These are phyloP conservation scores for Rosellinia necatrix DNA, from an alignment of 2,329 filamentous ascomycete species.

Conservation along the genomic window DNA sequence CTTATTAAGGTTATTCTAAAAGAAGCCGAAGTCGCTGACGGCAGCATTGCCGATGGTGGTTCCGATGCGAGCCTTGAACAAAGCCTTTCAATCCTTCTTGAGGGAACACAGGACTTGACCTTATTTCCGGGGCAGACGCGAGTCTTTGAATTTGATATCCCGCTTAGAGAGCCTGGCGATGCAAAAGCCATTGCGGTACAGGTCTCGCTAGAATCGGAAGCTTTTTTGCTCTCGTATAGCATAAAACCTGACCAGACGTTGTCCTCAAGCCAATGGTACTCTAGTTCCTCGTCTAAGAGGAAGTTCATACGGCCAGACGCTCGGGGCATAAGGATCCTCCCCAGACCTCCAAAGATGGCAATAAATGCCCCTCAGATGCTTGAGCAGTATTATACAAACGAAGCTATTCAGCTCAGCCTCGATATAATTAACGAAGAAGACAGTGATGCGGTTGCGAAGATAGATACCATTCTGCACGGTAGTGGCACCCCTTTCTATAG, in stretches of 20 bases:
- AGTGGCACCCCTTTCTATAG: slow-evolving; percentile 54
- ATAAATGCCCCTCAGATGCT: slow-evolving; percentile 66
- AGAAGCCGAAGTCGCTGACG: slow-evolving; percentile 36
- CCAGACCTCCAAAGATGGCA: slow-evolving; percentile 90
- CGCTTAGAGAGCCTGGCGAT: slow-evolving; percentile 81
- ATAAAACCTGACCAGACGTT: slow-evolving; percentile 55
- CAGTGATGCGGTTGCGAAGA: slow-evolving; percentile 71
- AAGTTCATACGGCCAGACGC: slow-evolving; percentile 55
- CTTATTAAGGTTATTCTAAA: slow-evolving; percentile 30
- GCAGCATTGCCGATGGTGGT: slow-evolving; percentile 35
- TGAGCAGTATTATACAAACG: slow-evolving; percentile 83
- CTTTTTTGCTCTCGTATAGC: slow-evolving; percentile 70
- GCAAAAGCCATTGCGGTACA: slow-evolving; percentile 68
- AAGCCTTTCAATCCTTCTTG: slow-evolving; percentile 47
- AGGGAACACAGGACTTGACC: slow-evolving; percentile 65
- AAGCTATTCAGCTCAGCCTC: slow-evolving; percentile 70
- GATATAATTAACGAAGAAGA: slow-evolving; percentile 83
- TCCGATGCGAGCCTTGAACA: slow-evolving; percentile 34
- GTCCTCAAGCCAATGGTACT: slow-evolving; percentile 55
- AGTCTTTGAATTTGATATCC: slow-evolving; percentile 72
- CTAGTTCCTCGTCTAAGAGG: slow-evolving; percentile 48
- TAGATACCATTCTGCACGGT: slow-evolving; percentile 72
- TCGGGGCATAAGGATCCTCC: slow-evolving; percentile 71
- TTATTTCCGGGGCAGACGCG: slow-evolving; percentile 69
- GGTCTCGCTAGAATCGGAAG: slow-evolving; percentile 65